These are phyloP conservation scores for Agrocybe chaxingu DNA, from an alignment of 768 basidiomycete species.

Conservation along the genomic window DNA sequence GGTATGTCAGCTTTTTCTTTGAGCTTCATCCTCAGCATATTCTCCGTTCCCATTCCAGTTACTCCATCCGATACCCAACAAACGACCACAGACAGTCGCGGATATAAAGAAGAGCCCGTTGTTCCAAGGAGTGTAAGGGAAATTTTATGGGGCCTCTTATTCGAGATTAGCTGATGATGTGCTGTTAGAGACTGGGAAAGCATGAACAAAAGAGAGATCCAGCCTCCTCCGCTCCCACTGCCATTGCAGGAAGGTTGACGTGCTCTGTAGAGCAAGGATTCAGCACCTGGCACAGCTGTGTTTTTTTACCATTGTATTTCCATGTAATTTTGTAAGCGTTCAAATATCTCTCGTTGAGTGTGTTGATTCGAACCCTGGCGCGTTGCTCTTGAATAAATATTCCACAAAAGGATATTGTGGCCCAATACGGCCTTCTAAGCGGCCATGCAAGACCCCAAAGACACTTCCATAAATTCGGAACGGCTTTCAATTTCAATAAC, in stretches of 20 bases:
- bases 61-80: not conserved
- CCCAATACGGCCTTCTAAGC: too few relatives aligned
- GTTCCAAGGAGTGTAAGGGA: conserved; percentile 19
- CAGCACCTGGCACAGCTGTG: not conserved
- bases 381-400: too few relatives aligned
- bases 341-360: not conserved
- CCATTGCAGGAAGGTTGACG: conserved; percentile 16
- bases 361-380: too few relatives aligned
- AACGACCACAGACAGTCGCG: conserved; percentile 17
- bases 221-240: conserved; percentile 18
- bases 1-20: conserved; percentile 5
- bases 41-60: not conserved
- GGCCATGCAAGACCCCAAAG: too few relatives aligned
- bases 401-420: too few relatives aligned
- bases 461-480: too few relatives aligned
- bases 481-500: too few relatives aligned
- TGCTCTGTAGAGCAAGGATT: not conserved
- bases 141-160: not conserved
- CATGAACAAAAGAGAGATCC: conserved; percentile 16
- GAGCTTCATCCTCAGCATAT: not conserved
- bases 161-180: not conserved
- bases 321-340: not conserved
- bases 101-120: conserved; percentile 18
- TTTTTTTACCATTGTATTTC: not conserved
- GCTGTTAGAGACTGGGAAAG: conserved; percentile 17